phyloP scores from a whole-genome alignment of 2,329 filamentous ascomycete genomes.

The Didymellaceae sp. region DNA sequence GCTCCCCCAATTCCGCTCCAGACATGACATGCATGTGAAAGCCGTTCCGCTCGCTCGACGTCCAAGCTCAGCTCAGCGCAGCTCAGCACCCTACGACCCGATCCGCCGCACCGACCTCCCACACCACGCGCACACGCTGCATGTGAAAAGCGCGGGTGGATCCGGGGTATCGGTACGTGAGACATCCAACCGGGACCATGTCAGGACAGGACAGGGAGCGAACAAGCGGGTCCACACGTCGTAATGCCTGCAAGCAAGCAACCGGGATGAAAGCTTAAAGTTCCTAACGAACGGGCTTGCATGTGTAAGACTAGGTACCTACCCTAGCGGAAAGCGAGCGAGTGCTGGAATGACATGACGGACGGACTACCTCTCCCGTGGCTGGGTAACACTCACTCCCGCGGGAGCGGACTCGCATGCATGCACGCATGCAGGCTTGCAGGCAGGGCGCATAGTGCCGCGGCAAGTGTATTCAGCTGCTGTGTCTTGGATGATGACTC shows the following conservation, averaged over 20 bases:
- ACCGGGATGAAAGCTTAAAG: neutral
- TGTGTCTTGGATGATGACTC: too few species aligned
- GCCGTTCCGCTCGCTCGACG: neutral
- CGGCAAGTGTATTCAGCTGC: neutral
- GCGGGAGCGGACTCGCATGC: neutral
- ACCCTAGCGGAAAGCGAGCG: too few species aligned
- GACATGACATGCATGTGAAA: neutral
- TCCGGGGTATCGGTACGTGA: slow-evolving; percentile 19
- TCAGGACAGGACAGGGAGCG: neutral
- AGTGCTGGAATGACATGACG: too few species aligned
- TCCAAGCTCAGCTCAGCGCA: slow-evolving; percentile 7
- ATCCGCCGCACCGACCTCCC: slow-evolving; percentile 17
- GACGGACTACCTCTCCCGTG: too few species aligned
- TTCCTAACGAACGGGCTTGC: neutral
- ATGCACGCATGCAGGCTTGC: neutral
- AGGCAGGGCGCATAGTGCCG: too few species aligned
- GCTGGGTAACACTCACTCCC: too few species aligned
- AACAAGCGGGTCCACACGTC: too few species aligned
- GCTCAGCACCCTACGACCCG: slow-evolving; percentile 11
- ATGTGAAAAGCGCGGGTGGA: slow-evolving; percentile 22
- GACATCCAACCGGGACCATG: neutral
- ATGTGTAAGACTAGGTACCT: too few species aligned
- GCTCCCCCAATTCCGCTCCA: neutral
- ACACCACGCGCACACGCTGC: neutral
- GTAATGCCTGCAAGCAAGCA: too few species aligned